Conservation (phyloP, 768 basidiomycete species). For the Hygrocybe coccinea region DNA sequence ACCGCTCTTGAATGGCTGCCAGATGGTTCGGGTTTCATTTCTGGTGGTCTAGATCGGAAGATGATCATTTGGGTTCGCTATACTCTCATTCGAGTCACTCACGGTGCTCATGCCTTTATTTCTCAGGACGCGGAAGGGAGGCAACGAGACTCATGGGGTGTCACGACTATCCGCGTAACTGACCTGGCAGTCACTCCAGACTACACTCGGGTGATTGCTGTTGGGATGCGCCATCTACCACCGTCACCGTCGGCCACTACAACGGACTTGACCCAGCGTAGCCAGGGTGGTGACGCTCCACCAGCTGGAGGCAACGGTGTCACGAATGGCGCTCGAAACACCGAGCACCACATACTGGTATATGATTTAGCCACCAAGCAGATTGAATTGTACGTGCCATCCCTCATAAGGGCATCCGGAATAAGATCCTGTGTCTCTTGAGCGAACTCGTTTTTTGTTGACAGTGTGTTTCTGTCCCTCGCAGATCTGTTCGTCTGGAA, state of each 20-base stretch:
- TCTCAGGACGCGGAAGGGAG: constrained; percentile 71
- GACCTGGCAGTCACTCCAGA: constrained; percentile 87
- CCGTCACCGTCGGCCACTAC: constrained; percentile 11
- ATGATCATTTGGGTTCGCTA: constrained; percentile 74
- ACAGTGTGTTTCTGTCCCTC: constrained; percentile 15
- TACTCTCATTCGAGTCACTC: constrained; percentile 4
- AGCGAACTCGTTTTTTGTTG: constrained; percentile 3
- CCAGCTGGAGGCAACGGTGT: constrained; percentile 30
- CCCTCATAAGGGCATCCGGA: not conserved
- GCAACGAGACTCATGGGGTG: constrained; percentile 62
- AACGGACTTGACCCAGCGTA: constrained; percentile 19
- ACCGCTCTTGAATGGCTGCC: constrained; percentile 85
- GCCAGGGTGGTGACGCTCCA: constrained; percentile 35
- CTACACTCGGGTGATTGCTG: constrained; percentile 74
- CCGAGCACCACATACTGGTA: constrained; percentile 65
- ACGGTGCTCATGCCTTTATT: constrained; percentile 8
- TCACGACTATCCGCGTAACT: constrained; percentile 71
- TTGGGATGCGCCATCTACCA: constrained; percentile 53
- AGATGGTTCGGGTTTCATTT: constrained; percentile 85
- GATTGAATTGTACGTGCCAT: constrained; percentile 55
- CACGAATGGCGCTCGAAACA: constrained; percentile 32
- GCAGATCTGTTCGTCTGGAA: constrained; percentile 59
- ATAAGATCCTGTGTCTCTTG: too few species aligned
- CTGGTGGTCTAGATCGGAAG: constrained; percentile 80
- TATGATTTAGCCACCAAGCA: constrained; percentile 70